Evolutionary conservation across 768 basidiomycete species (phyloP), one percentile per base, ranked within the genome.

Genomic region (Boletellus emodensis): DNA sequence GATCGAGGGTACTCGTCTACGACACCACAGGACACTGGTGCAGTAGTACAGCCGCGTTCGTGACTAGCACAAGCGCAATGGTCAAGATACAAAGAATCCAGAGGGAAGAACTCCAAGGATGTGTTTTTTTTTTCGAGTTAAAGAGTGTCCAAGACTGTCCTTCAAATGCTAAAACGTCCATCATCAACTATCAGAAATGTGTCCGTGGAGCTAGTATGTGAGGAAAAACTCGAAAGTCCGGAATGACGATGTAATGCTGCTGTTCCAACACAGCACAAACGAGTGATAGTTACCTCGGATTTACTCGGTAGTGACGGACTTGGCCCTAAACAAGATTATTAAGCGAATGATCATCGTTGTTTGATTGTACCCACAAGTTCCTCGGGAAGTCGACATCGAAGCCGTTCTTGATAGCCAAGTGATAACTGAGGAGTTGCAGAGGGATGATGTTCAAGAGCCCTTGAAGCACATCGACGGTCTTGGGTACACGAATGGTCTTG

Each of bases 351-450:
- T 17, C 24, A 40, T 46, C 17, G 49, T n/a, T 49, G 28, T 13
- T 44, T 9, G 9, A 24, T 40, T 13, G 17, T 32, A 79, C 89
- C 61, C 64, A 90, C 86, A 97, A 74, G 77, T 97, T 97, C 64
- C 95, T 79, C 38, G 95, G 95, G 85, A 96, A 96, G 69, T 99
- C 95, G 59, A 98, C 95, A 66, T 98, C 95, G 57, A 90, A 94
- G 30, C 94, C 96, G 66, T 93, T 93, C 76, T 81, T 87, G 61
- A 98, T 85, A 3, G 95, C 95, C 54, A 99, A 74, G 74, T 98
- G 94, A 72, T 99, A 99, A 56, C 90, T 92, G 52, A 98, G 78
- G 54, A 99, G 77, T 68, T 98, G 96, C 54, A 99, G 78, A 36
- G 96, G 96, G 50, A 98, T 87, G 71, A 99, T 88, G 75, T 98